Percentiles rank a stretch among this genome's conserved stretches.
These are phyloP conservation scores for Phyllosticta capitalensis DNA, from an alignment of 2,329 filamentous ascomycete genomes.

Conservation along the genomic window DNA sequence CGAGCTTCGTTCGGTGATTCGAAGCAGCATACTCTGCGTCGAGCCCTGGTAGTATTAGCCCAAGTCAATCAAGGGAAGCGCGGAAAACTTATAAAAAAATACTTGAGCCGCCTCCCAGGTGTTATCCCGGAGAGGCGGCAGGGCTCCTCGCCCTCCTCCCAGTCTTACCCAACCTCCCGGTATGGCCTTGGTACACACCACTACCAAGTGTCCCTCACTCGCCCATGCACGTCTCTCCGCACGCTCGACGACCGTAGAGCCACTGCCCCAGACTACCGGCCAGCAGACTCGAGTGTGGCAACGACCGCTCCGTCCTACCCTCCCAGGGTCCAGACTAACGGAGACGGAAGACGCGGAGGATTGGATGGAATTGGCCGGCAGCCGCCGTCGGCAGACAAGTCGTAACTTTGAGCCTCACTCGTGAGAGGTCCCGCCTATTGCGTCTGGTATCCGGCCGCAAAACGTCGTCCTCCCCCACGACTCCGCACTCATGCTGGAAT, in stretches of 20 bases:
- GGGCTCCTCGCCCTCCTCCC: conserved; percentile 11
- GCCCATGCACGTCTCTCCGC: not conserved
- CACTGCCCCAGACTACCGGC: not conserved
- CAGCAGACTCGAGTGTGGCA: not conserved
- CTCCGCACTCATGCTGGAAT: conserved; percentile 10
- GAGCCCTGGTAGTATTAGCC: not conserved
- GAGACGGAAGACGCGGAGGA: not conserved
- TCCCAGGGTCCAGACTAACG: not conserved
- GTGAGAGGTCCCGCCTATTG: conserved; percentile 27
- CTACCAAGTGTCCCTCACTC: not conserved
- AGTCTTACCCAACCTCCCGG: conserved; percentile 5
- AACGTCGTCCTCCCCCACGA: conserved; percentile 9
- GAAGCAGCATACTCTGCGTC: not conserved
- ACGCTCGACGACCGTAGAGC: not conserved
- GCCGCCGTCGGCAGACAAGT: conserved; percentile 22
- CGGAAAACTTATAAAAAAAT: conserved; percentile 10
- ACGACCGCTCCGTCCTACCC: not conserved
- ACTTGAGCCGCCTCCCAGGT: not conserved
- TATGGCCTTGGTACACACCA: not conserved
- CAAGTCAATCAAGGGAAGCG: not conserved
- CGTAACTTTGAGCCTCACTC: conserved; percentile 34
- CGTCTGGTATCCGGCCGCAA: conserved; percentile 12
- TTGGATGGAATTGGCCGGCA: not conserved
- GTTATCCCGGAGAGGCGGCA: conserved; percentile 5
- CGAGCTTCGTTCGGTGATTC: not conserved